Base-by-base conservation (phyloP, 192 early-diverging fungal species). In the Backusella australiensis region DNA sequence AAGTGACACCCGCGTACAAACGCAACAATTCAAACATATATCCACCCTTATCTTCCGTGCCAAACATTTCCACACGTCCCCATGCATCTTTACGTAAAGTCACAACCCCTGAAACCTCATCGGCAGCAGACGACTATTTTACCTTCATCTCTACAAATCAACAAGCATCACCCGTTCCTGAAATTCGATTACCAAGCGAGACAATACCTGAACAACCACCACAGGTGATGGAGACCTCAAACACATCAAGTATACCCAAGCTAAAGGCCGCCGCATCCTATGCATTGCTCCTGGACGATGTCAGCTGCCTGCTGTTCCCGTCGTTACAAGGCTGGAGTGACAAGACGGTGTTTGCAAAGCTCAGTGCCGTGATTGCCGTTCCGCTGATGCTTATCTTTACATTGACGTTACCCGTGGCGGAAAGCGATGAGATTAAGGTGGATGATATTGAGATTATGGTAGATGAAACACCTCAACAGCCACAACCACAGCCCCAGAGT, bases 371-470 rank as follows among this genome's bases (percentile, higher is more conserved):
- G 21, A 41, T 86, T 0, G 86, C 86, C 9, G 76, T 83, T 1
- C 91, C 91, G 0, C 83, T 89, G 36, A 83, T 87, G 2, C 72
- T 89, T 1, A 7, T 90, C 1, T 72, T 93, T 70, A 83, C 78
- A 15, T 56, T 93, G 21, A 92, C 92, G 0, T 71, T 90, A 34
- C 91, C 93, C 21, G 89, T 90, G 11, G 88, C 90, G 4, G 87
- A 91, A 75, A 67, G 80, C 0, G 79, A 87, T 8, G 80, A 81
- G 46, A 32, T 85, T 9, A 68, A 65, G 32, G 72, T 74, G 0
- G 69, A 82, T 15, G 86, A 72, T 63, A 68, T 82, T 23, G 65
- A 75, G 19, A 69, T 78, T 6, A 12, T 77, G 11, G 4, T 42
- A 23, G n/a, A 42, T 6, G 26, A 71, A 14, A 0, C 46, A n/a